Conservation (phyloP, 108 stramenopile species). For the Fragilaria radians region DNA sequence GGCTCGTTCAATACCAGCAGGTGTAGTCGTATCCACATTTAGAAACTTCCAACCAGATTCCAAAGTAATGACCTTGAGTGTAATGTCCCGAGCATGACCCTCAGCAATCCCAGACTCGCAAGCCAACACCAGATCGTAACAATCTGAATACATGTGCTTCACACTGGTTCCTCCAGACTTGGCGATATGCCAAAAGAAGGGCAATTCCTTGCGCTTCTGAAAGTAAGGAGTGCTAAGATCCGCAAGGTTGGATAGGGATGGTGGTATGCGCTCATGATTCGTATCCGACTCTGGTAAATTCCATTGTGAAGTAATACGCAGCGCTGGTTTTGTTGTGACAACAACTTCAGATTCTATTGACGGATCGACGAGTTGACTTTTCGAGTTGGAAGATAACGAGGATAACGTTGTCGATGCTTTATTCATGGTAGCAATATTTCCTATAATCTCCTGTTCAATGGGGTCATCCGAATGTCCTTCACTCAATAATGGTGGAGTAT, state of each 20-base stretch:
- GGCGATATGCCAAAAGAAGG: slow-evolving; percentile 39
- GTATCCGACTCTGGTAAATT: background rate
- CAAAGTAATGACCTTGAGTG: background rate
- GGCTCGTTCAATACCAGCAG: slow-evolving; percentile 27
- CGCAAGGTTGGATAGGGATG: background rate
- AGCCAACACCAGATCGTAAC: slow-evolving; percentile 26
- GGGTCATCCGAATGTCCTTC: no score
- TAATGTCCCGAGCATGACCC: background rate
- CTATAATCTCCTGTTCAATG: no score
- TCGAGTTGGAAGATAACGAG: no score
- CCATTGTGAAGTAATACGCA: no score
- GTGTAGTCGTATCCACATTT: slow-evolving; percentile 39
- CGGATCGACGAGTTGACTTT: no score
- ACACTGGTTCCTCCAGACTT: slow-evolving; percentile 38
- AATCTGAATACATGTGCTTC: slow-evolving; percentile 31
- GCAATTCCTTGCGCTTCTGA: slow-evolving; percentile 6
- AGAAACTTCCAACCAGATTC: slow-evolving; percentile 6
- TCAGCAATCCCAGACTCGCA: slow-evolving; percentile 23
- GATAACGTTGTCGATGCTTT: no score
- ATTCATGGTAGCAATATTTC: no score
- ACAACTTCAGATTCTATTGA: no score
- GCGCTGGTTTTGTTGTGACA: no score
- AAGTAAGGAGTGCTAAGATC: background rate
- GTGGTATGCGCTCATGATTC: background rate
- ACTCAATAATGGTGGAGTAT: no score